phyloP scores from a whole-genome alignment of 805 yeast genomes.

The Lachancea nothofagi region DNA sequence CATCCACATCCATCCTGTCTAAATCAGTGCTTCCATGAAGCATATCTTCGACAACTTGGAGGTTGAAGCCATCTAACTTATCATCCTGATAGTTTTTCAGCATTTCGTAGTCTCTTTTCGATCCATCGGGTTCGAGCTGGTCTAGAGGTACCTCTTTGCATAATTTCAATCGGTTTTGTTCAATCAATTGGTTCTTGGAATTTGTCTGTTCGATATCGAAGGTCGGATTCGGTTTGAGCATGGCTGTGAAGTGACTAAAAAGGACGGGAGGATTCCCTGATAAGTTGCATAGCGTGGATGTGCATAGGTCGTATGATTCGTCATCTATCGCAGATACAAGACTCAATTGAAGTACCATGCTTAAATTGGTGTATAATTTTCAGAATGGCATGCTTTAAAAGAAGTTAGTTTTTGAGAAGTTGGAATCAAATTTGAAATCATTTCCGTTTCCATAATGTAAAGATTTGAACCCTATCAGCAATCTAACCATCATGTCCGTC shows the following conservation, averaged over 20 bases:
- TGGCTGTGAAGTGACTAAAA: conserved; percentile 23
- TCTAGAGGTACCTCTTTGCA: conserved; percentile 23
- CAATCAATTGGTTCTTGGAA: conserved; percentile 29
- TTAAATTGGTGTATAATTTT: no score
- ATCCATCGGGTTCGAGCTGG: background rate
- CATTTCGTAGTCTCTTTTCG: conserved; percentile 16
- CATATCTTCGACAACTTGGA: background rate
- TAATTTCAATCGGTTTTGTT: conserved; percentile 28
- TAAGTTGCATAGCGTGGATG: conserved; percentile 27
- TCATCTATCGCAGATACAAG: conserved; percentile 28
- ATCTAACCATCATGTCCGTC: conserved; percentile 28
- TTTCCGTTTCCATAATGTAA: no score
- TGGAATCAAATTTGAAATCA: no score
- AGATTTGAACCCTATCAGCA: no score
- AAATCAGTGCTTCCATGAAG: conserved; percentile 1
- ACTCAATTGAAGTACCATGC: conserved; percentile 33
- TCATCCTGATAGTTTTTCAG: conserved; percentile 15
- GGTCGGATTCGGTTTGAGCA: conserved; percentile 28
- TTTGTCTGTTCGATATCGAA: conserved; percentile 24
- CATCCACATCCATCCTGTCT: conserved; percentile 10
- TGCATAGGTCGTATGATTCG: conserved; percentile 24
- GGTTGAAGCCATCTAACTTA: conserved; percentile 4
- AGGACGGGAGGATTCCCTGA: conserved; percentile 30
- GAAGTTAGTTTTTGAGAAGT: no score
- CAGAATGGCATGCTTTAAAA: no score